Conservation (phyloP, 345 rosid genomes). For the Raphanus raphanistrum region DNA sequence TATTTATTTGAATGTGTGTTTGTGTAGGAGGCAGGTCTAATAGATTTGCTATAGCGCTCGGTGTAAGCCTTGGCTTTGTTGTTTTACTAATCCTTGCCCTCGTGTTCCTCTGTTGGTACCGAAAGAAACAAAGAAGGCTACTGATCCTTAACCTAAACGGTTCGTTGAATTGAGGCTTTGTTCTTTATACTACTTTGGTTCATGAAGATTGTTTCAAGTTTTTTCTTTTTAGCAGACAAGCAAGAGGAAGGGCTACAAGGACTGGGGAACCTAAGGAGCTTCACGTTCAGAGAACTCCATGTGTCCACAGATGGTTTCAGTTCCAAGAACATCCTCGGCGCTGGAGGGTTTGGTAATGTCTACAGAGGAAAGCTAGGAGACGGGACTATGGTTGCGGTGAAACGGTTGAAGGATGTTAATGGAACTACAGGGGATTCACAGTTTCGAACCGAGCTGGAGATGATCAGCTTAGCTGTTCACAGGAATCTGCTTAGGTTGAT, state of each 20-base stretch:
- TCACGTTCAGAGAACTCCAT: conserved; percentile 82
- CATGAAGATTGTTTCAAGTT: background rate
- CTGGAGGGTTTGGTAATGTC: conserved; percentile 95
- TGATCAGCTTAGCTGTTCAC: conserved; percentile 97
- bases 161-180: conserved; percentile 25
- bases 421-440: conserved; percentile 84
- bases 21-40: conserved; percentile 18
- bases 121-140: conserved; percentile 50
- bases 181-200: background rate
- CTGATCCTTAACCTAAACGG: conserved; percentile 54
- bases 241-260: conserved; percentile 64
- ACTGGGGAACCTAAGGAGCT: conserved; percentile 76
- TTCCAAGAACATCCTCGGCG: conserved; percentile 79
- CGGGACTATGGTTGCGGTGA: conserved; percentile 77
- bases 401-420: conserved; percentile 72
- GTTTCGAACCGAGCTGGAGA: conserved; percentile 83
- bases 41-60: conserved; percentile 64
- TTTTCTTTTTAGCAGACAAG: conserved; percentile 46
- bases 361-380: conserved; percentile 87
- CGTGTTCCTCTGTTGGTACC: conserved; percentile 55
- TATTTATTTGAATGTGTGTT: background rate
- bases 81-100: conserved; percentile 44
- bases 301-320: conserved; percentile 74
- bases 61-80: conserved; percentile 57
- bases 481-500: conserved; percentile 70